phyloP scores from a whole-genome alignment of 768 basidiomycete genomes.

The Termitomyces heimii region DNA sequence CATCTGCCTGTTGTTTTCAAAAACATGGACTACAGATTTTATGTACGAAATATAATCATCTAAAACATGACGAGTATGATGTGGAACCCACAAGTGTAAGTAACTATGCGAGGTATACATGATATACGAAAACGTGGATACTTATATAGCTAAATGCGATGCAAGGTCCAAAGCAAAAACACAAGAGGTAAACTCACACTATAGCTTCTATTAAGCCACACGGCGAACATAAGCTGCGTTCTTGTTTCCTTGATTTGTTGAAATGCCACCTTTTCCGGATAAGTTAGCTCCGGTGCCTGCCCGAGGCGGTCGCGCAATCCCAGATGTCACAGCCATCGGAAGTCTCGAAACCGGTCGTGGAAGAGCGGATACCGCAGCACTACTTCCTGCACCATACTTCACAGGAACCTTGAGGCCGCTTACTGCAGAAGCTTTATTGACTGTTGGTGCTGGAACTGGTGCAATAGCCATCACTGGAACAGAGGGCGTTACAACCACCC shows the following conservation, averaged over 20 bases:
- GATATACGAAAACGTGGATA: slow-evolving; percentile 7
- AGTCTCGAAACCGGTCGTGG: slow-evolving; percentile 13
- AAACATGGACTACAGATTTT: neutral
- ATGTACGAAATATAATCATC: neutral
- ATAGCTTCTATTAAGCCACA: slow-evolving; percentile 2
- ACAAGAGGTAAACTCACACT: neutral
- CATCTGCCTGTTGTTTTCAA: neutral
- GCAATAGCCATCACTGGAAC: neutral
- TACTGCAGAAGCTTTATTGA: slow-evolving; percentile 4
- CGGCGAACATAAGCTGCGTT: slow-evolving; percentile 7
- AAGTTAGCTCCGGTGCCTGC: neutral
- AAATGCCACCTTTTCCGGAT: neutral
- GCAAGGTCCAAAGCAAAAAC: neutral
- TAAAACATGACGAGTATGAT: neutral
- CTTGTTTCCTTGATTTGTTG: neutral
- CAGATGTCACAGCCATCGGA: slow-evolving; percentile 9
- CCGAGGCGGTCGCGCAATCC: slow-evolving; percentile 7
- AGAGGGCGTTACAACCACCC: slow-evolving; percentile 7
- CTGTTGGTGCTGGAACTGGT: slow-evolving; percentile 1
- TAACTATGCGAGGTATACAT: slow-evolving; percentile 1
- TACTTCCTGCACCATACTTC: slow-evolving; percentile 6
- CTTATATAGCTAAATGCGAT: slow-evolving; percentile 1
- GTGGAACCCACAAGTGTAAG: neutral
- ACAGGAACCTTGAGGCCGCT: slow-evolving; percentile 12
- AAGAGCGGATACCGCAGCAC: slow-evolving; percentile 10